Conservation (phyloP, 2,329 filamentous ascomycete species). For the Diaporthe nobilis region DNA sequence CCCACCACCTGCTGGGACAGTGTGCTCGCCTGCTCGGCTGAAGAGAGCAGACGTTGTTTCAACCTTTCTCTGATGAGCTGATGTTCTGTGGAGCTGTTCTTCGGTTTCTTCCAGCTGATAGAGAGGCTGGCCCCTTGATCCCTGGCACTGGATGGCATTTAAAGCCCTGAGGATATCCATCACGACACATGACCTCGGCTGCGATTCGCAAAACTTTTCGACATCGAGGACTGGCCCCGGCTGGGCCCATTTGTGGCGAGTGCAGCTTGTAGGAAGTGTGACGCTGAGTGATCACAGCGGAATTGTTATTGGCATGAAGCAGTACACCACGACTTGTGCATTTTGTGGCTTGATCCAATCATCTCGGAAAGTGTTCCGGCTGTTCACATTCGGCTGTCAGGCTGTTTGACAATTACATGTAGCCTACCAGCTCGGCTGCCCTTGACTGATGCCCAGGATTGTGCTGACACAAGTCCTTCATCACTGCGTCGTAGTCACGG, state of each 20-base stretch:
- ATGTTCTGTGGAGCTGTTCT: constrained; percentile 33
- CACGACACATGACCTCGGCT: constrained; percentile 28
- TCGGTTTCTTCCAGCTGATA: constrained; percentile 19
- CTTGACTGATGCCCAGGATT: not conserved
- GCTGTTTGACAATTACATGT: constrained; percentile 10
- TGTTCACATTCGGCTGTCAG: not conserved
- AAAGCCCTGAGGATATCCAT: constrained; percentile 12
- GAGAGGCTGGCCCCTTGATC: constrained; percentile 10
- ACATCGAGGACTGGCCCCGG: not conserved
- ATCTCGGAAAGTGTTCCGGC: not conserved
- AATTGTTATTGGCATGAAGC: not conserved
- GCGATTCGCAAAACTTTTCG: constrained; percentile 9
- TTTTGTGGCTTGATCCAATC: constrained; percentile 25
- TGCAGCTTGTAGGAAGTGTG: not conserved
- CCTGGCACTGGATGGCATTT: not conserved
- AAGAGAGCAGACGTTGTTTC: constrained; percentile 26
- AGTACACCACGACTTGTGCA: not conserved
- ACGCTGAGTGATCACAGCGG: not conserved
- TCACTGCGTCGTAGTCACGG: constrained; percentile 25
- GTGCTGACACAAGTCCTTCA: constrained; percentile 26
- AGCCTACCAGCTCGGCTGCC: not conserved
- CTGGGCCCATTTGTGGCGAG: constrained; percentile 15
- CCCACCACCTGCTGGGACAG: constrained; percentile 8
- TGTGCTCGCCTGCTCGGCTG: not conserved
- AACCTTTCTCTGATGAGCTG: constrained; percentile 29